phyloP scores from a whole-genome alignment of 345 rosid species.

The Citrus unshiu region DNA sequence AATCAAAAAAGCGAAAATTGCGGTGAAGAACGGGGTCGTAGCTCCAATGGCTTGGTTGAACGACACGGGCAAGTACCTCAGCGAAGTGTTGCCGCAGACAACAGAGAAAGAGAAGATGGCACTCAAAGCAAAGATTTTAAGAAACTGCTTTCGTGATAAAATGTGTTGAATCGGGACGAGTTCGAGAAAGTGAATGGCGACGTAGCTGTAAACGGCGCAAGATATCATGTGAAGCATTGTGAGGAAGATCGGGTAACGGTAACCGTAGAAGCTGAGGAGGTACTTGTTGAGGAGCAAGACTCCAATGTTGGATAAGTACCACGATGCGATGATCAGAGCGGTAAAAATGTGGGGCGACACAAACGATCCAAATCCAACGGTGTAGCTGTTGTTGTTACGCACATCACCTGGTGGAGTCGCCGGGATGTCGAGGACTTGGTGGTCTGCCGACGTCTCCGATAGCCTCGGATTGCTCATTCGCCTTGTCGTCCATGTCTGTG shows the following conservation, averaged over 20 bases:
- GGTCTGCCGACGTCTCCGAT: conserved; percentile 36
- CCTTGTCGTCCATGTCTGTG: conserved; percentile 98
- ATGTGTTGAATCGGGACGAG: conserved; percentile 87
- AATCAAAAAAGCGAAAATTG: conserved; percentile 83
- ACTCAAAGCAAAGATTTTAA: conserved; percentile 77
- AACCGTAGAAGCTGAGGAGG: conserved; percentile 88
- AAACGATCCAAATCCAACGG: conserved; percentile 28
- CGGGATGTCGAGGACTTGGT: conserved; percentile 69
- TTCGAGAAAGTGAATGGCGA: conserved; percentile 64
- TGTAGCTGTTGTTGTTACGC: conserved; percentile 27
- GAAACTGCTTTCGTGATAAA: conserved; percentile 64
- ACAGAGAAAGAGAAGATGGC: conserved; percentile 92
- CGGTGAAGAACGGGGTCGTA: conserved; percentile 96
- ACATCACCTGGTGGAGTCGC: conserved; percentile 81
- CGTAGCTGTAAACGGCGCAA: conserved; percentile 75
- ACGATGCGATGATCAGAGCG: conserved; percentile 73
- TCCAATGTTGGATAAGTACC: conserved; percentile 94
- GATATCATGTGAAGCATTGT: conserved; percentile 95
- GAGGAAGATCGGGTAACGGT: conserved; percentile 84
- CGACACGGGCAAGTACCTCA: conserved; percentile 94
- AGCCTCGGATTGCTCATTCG: conserved; percentile 95
- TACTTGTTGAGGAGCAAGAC: conserved; percentile 93
- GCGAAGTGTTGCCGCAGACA: conserved; percentile 91
- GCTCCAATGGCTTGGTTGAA: conserved; percentile 99
- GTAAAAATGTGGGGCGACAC: conserved; percentile 59